A percentile compares a stretch with the other conserved stretches of the same genome.
These are phyloP conservation scores for Plenodomus lindquistii DNA, from an alignment of 2,329 filamentous ascomycete genomes.

Conservation along the genomic window DNA sequence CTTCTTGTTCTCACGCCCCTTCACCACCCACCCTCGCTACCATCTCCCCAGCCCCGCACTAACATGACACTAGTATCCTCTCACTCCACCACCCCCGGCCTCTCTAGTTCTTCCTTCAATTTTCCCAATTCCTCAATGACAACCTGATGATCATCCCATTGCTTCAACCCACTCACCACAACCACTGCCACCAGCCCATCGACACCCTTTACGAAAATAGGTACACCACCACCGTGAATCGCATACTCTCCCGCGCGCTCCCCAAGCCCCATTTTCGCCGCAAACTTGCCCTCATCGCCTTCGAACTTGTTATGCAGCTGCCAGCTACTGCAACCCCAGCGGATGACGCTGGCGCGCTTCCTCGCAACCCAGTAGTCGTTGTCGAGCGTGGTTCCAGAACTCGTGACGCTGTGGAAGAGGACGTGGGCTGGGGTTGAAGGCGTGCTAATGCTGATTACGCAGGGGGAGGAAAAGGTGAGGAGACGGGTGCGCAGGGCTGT, in stretches of 20 bases:
- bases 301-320: constrained; percentile 70
- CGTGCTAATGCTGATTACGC: constrained; percentile 65
- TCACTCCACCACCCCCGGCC: too few relatives aligned
- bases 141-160: constrained; percentile 77
- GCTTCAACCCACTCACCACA: constrained; percentile 76
- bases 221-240: constrained; percentile 77
- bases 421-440: constrained; percentile 59
- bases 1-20: too few relatives aligned
- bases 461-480: constrained; percentile 55
- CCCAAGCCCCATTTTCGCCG: constrained; percentile 64
- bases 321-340: constrained; percentile 72
- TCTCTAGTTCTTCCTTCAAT: constrained; percentile 15
- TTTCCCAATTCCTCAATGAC: constrained; percentile 60
- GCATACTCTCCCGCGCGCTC: constrained; percentile 64
- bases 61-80: too few relatives aligned
- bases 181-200: constrained; percentile 75
- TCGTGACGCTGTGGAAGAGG: constrained; percentile 70
- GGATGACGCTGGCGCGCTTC: constrained; percentile 72
- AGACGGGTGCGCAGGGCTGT: constrained; percentile 64
- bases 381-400: constrained; percentile 68
- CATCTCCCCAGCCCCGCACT: too few relatives aligned
- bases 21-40: too few relatives aligned
- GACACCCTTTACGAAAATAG: constrained; percentile 69
- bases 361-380: constrained; percentile 67
- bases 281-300: constrained; percentile 65